Evolutionary conservation across 1,284 basidiomycete genomes (phyloP).

Genomic region (Boletus calvinii): DNA sequence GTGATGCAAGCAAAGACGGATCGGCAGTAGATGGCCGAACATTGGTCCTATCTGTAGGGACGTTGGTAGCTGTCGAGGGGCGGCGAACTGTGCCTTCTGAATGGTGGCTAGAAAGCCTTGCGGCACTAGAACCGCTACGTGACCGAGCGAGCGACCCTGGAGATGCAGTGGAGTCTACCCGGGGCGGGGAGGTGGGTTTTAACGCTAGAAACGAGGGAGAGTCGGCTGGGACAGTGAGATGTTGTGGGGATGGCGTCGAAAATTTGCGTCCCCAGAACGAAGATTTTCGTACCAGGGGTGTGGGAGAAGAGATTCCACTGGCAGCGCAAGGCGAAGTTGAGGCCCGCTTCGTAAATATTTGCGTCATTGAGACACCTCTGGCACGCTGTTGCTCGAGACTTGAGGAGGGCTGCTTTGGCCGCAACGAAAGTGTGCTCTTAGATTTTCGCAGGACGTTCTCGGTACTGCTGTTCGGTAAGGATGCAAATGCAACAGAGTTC

Average conservation of each 20-base stretch:
- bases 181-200: slow-evolving; percentile 53
- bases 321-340: slow-evolving; percentile 28
- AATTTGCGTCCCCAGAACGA: slow-evolving; percentile 53
- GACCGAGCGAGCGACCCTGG: slow-evolving; percentile 27
- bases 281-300: slow-evolving; percentile 49
- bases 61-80: slow-evolving; percentile 16
- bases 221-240: slow-evolving; percentile 25
- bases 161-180: slow-evolving; percentile 38
- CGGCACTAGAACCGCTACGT: slow-evolving; percentile 31
- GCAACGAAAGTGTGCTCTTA: slow-evolving; percentile 27
- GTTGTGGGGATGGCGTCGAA: slow-evolving; percentile 25
- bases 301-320: slow-evolving; percentile 28
- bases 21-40: slow-evolving; percentile 23
- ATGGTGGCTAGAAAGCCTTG: slow-evolving; percentile 49
- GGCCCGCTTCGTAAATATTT: slow-evolving; percentile 44
- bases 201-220: slow-evolving; percentile 46
- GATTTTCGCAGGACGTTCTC: slow-evolving; percentile 28
- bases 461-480: slow-evolving; percentile 13
- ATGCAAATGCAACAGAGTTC: slow-evolving; percentile 26
- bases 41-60: slow-evolving; percentile 13
- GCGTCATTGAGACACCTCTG: slow-evolving; percentile 45
- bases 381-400: slow-evolving; percentile 37
- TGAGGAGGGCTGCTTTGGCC: slow-evolving; percentile 10
- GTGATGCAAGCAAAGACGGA: slow-evolving; percentile 14
- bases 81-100: slow-evolving; percentile 43